Evolutionary conservation across 148 eudicot genomes (phyloP), one percentile per base, ranked within the genome.

Genomic region (Fagopyrum esculentum): DNA sequence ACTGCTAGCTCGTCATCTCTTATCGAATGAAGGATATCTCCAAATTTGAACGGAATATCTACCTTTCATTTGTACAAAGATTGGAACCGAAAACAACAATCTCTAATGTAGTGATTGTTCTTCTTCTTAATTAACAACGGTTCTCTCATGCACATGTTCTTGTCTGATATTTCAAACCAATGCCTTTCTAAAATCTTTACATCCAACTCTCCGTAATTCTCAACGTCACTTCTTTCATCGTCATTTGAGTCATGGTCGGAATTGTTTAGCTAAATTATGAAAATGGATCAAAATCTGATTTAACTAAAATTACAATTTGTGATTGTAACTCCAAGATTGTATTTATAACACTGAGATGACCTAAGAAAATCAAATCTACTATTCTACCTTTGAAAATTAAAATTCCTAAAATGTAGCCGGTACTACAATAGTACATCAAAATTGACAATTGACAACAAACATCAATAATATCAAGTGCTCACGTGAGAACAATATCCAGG

Each of bases 31-130:
- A 22, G 0, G 26, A 22, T 22, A 22, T 22, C 26, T 22, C 26
- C 26, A 22, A 22, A 22, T 22, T 22, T 22, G 26, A 22, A 22
- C 26, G 26, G 26, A 22, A 22, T 22, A 22, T 22, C 26, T 22
- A 22, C 26, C 92, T 89, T 76, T 89, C 93, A 54, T 87, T 89
- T 22, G 90, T 86, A 80, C 80, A 82, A 70, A 81, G 71, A 57
- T 89, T 89, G 75, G 93, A 78, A 69, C 93, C 93, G 43, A 89
- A 79, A 68, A 89, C 86, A 61, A 90, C 93, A 74, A 89, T 85
- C 79, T 89, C 90, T 4, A 90, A 89, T 56, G 93, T 87, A 47
- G 79, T 75, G 74, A 87, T 89, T 4, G 81, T 81, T 76, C 87
- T 82, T 78, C 69, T 88, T 45, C 84, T 22, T 22, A 22, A 22